Conservation (phyloP, 345 rosid genomes). For the Salix arbutifolia region DNA sequence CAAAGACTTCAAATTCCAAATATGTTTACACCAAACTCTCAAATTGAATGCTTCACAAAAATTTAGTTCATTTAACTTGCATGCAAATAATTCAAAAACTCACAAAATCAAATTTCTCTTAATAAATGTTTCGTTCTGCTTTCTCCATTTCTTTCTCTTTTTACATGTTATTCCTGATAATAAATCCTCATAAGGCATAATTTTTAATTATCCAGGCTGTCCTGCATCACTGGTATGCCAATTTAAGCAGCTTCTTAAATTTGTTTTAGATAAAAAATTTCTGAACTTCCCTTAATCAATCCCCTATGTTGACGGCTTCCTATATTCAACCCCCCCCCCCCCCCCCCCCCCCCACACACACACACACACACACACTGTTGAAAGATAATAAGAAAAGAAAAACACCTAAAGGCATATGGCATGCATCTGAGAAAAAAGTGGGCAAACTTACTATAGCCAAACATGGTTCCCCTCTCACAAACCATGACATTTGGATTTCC, state of each 20-base stretch:
- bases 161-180: background rate
- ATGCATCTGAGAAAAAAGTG: background rate
- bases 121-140: background rate
- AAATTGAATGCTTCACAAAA: background rate
- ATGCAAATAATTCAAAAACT: background rate
- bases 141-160: background rate
- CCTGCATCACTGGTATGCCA: background rate
- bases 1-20: background rate
- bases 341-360: too few relatives aligned
- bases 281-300: background rate
- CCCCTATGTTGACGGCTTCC: background rate
- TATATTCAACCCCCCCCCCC: background rate
- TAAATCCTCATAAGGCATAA: background rate
- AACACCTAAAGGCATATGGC: background rate
- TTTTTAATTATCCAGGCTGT: background rate
- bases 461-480: constrained; percentile 98
- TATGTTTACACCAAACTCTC: background rate
- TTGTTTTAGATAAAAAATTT: background rate
- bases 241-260: background rate
- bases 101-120: too few relatives aligned
- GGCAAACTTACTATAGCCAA: constrained; percentile 83
- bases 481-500: constrained; percentile 97
- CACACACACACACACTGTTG: background rate
- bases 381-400: background rate
- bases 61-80: background rate